phyloP scores from a whole-genome alignment of 1,284 basidiomycete genomes.

The Erythrobasidium hasegawianum region DNA sequence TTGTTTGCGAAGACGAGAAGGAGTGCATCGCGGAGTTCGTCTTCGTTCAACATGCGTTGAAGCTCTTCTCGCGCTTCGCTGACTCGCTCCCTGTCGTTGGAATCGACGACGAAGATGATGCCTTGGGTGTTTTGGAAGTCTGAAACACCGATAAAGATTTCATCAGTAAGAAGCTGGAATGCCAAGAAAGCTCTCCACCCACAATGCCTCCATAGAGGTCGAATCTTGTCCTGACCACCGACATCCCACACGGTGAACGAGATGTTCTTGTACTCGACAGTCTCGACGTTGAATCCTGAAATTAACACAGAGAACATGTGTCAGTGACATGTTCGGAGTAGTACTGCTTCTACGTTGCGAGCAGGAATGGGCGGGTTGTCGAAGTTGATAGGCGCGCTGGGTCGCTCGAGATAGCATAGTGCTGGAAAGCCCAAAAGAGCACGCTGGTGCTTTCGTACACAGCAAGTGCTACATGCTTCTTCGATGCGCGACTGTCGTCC shows the following conservation, averaged over 20 bases:
- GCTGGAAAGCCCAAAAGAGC: no score
- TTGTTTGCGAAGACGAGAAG: conserved; percentile 99
- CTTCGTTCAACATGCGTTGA: conserved; percentile 99
- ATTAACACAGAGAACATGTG: not conserved
- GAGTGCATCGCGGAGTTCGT: conserved; percentile 96
- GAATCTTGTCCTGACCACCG: conserved; percentile 97
- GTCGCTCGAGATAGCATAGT: no score
- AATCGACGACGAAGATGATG: conserved; percentile 99
- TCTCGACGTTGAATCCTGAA: conserved; percentile 97
- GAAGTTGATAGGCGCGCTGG: no score
- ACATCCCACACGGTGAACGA: conserved; percentile 99
- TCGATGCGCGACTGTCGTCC: no score
- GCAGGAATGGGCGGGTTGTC: no score
- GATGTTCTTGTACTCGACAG: conserved; percentile 99
- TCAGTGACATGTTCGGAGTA: not conserved
- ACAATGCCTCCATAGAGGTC: conserved; percentile 99
- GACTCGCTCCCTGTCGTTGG: conserved; percentile 99
- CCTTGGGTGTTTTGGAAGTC: conserved; percentile 99
- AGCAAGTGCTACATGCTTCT: no score
- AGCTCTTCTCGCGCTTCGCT: conserved; percentile 98
- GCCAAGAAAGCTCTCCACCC: conserved; percentile 51
- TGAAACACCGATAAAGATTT: conserved; percentile 50
- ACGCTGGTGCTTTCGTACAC: no score
- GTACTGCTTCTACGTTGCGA: no score
- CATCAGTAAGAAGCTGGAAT: not conserved